phyloP scores from a whole-genome alignment of 2,329 filamentous ascomycete genomes.

The Fusarium verrucosum region DNA sequence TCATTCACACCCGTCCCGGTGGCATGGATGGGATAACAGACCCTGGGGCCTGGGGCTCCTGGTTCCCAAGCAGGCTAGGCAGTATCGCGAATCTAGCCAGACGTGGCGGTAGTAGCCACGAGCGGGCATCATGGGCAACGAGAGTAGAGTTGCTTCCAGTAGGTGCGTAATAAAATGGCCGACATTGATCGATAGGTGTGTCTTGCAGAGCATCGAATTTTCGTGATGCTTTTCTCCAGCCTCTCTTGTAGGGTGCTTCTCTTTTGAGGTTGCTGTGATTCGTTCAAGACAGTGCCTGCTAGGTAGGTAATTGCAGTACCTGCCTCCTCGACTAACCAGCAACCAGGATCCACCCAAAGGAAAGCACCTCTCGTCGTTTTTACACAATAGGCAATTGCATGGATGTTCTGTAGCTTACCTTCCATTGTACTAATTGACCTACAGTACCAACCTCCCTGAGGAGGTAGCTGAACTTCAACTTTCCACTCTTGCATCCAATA shows the following conservation, averaged over 20 bases:
- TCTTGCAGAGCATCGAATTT: not conserved
- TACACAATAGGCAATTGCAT: not conserved
- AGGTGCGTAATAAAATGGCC: no score
- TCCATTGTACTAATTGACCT: not conserved
- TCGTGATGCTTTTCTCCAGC: not conserved
- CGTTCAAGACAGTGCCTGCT: no score
- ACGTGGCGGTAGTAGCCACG: constrained; percentile 12
- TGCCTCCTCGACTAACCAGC: not conserved
- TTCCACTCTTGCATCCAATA: not conserved
- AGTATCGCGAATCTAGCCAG: constrained; percentile 28
- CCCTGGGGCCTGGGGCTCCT: constrained; percentile 12
- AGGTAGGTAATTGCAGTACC: no score
- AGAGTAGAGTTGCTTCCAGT: not conserved
- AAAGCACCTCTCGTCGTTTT: not conserved
- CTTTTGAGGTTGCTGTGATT: not conserved
- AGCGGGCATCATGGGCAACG: constrained; percentile 11
- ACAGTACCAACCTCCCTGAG: not conserved
- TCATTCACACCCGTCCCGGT: constrained; percentile 14
- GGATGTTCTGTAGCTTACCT: constrained; percentile 1
- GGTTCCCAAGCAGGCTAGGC: constrained; percentile 3
- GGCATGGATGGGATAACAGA: constrained; percentile 17
- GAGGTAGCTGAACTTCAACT: not conserved
- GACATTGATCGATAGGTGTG: not conserved
- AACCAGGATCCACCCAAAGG: not conserved
- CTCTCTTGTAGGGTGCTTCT: not conserved